These are phyloP conservation scores for Claviceps sp. DNA, from an alignment of 2,329 filamentous ascomycete genomes.

Conservation along the genomic window DNA sequence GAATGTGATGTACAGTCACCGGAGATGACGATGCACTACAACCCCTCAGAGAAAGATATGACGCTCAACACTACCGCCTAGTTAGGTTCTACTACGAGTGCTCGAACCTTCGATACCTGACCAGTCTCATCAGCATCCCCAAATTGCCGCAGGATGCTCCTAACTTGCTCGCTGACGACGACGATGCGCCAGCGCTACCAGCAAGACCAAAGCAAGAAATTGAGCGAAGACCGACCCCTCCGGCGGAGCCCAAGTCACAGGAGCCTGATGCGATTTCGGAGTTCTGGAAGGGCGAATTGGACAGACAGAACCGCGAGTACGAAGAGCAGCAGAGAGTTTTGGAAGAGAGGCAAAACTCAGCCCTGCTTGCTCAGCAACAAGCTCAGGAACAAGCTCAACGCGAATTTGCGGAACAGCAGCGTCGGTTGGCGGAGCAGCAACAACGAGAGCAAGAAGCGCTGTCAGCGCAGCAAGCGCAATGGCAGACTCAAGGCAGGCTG, in stretches of 20 bases:
- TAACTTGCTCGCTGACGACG: slow-evolving; percentile 74
- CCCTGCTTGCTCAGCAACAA: slow-evolving; percentile 69
- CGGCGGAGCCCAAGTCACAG: slow-evolving; percentile 51
- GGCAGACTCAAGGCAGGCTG: slow-evolving; percentile 90
- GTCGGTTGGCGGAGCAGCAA: slow-evolving; percentile 76
- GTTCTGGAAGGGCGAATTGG: slow-evolving; percentile 92
- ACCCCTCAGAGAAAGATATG: slow-evolving; percentile 76
- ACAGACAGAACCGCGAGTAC: slow-evolving; percentile 84
- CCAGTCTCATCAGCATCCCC: slow-evolving; percentile 88
- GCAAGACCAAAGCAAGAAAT: slow-evolving; percentile 65
- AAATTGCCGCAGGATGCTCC: slow-evolving; percentile 92
- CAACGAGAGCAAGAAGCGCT: slow-evolving; percentile 82
- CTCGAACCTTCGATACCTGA: slow-evolving; percentile 91
- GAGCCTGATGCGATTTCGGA: slow-evolving; percentile 94
- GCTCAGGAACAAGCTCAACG: slow-evolving; percentile 73
- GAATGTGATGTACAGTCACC: slow-evolving; percentile 43
- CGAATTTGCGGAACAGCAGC: slow-evolving; percentile 95
- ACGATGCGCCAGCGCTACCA: slow-evolving; percentile 70
- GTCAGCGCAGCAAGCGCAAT: slow-evolving; percentile 74
- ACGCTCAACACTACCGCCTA: slow-evolving; percentile 90
- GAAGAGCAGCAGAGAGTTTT: slow-evolving; percentile 85
- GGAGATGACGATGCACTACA: slow-evolving; percentile 88
- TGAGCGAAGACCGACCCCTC: slow-evolving; percentile 54
- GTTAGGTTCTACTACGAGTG: slow-evolving; percentile 99
- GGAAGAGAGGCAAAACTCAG: slow-evolving; percentile 73